Evolutionary conservation across 495 filamentous ascomycete genomes (phyloP).

Genomic region (Chaetomium fimeti): DNA sequence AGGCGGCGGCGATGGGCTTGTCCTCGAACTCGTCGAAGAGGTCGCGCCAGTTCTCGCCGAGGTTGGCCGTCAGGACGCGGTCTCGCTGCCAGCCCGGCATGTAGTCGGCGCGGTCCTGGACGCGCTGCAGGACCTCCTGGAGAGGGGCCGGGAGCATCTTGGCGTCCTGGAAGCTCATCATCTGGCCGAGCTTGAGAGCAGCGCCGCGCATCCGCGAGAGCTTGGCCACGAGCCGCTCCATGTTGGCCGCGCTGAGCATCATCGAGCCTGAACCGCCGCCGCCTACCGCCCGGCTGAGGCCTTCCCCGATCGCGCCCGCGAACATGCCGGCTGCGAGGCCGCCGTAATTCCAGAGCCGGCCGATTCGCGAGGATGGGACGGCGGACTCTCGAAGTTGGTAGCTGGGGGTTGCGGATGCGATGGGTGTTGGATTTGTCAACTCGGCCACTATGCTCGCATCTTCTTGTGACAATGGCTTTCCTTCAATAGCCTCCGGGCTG

Average conservation of each 20-base stretch:
- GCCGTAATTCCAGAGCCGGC: conserved; percentile 90
- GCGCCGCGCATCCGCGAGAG: conserved; percentile 95
- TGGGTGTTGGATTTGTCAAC: conserved; percentile 6
- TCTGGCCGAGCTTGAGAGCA: conserved; percentile 95
- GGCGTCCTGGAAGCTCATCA: conserved; percentile 97
- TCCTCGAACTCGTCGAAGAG: conserved; percentile 84
- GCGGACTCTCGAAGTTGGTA: conserved; percentile 85
- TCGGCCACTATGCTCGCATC: conserved; percentile 26
- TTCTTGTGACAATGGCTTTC: conserved; percentile 10
- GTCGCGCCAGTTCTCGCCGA: conserved; percentile 82
- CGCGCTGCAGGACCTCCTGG: conserved; percentile 82
- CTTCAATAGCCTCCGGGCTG: background rate
- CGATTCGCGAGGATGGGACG: conserved; percentile 83
- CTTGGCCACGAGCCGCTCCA: conserved; percentile 87
- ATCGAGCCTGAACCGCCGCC: conserved; percentile 64
- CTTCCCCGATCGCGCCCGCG: conserved; percentile 85
- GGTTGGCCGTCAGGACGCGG: conserved; percentile 70
- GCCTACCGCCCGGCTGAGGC: conserved; percentile 66
- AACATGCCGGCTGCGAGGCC: conserved; percentile 93
- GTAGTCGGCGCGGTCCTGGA: conserved; percentile 96
- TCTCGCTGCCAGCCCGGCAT: conserved; percentile 94
- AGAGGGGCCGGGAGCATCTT: conserved; percentile 89
- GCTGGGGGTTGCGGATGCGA: conserved; percentile 19
- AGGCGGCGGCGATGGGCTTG: conserved; percentile 91
- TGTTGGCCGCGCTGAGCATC: conserved; percentile 84